Percentiles rank a stretch among this genome's conserved stretches.
Conservation (phyloP, 2,329 filamentous ascomycete genomes). For the Aspergillus uvarum region DNA sequence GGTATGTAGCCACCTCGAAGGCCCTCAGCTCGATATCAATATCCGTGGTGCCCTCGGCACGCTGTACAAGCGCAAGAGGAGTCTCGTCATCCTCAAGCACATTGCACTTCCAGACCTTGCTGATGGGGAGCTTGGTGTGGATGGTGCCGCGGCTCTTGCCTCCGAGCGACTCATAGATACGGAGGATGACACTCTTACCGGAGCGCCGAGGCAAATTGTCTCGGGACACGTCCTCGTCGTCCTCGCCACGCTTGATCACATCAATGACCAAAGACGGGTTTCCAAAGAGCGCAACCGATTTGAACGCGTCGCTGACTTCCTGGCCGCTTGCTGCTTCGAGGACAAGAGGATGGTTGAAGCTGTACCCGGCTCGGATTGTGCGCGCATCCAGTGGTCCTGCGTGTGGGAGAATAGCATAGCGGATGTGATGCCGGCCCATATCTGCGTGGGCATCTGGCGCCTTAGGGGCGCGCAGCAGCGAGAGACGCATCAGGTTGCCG, state of each 20-base stretch:
- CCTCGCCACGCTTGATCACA: slow-evolving; percentile 88
- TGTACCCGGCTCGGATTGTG: slow-evolving; percentile 79
- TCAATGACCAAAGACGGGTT: slow-evolving; percentile 74
- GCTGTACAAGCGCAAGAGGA: slow-evolving; percentile 54
- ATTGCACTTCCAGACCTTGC: slow-evolving; percentile 79
- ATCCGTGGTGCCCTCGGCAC: slow-evolving; percentile 35
- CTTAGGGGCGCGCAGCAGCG: slow-evolving; percentile 81
- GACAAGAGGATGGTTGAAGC: slow-evolving; percentile 82
- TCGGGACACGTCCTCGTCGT: slow-evolving; percentile 67
- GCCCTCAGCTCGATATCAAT: slow-evolving; percentile 68
- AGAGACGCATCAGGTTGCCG: slow-evolving; percentile 86
- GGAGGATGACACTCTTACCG: slow-evolving; percentile 76
- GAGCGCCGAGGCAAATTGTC: slow-evolving; percentile 64
- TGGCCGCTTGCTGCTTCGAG: slow-evolving; percentile 46
- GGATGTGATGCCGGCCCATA: slow-evolving; percentile 84
- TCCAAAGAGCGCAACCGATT: slow-evolving; percentile 67
- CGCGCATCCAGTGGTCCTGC: slow-evolving; percentile 66
- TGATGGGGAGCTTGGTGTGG: slow-evolving; percentile 66
- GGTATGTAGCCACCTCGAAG: slow-evolving; percentile 83
- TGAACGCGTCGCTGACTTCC: slow-evolving; percentile 31
- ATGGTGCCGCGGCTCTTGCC: slow-evolving; percentile 74
- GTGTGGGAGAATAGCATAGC: slow-evolving; percentile 89
- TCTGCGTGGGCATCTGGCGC: slow-evolving; percentile 91
- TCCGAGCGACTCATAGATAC: slow-evolving; percentile 86
- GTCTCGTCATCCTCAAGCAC: slow-evolving; percentile 83